These are phyloP conservation scores for Gracilaria domingensis DNA, from an alignment of 23 red algal genomes.

Conservation along the genomic window DNA sequence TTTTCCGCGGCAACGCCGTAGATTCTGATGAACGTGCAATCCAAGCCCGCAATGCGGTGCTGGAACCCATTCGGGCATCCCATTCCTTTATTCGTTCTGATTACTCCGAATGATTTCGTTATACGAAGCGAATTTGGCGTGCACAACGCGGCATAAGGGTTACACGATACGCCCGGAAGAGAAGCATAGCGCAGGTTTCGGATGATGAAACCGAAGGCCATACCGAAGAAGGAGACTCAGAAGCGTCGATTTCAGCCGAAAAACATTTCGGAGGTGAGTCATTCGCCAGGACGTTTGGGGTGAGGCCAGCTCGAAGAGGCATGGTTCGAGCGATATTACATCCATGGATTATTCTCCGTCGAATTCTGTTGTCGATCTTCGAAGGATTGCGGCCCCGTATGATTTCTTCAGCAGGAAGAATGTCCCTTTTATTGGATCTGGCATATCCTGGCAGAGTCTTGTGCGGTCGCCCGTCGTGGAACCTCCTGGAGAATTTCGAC, in stretches of 20 bases:
- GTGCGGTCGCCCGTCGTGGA: constrained; percentile 33
- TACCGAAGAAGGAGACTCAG: background rate
- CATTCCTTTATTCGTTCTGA: constrained; percentile 57
- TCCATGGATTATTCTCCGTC: constrained; percentile 39
- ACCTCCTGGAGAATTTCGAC: constrained; percentile 58
- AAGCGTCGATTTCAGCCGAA: too few relatives aligned
- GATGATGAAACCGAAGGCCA: background rate
- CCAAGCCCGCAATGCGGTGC: constrained; percentile 23
- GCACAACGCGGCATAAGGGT: constrained; percentile 65
- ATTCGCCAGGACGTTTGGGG: constrained; percentile 48
- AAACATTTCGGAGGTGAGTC: constrained; percentile 39
- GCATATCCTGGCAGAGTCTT: constrained; percentile 71
- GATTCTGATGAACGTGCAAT: constrained; percentile 24
- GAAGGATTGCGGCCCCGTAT: constrained; percentile 8
- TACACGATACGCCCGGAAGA: constrained; percentile 46
- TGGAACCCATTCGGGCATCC: constrained; percentile 30
- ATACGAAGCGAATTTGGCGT: constrained; percentile 73
- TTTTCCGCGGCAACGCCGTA: constrained; percentile 17
- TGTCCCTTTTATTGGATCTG: constrained; percentile 59
- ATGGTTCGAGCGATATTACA: background rate
- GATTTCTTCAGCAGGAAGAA: constrained; percentile 45
- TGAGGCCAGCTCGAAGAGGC: constrained; percentile 18
- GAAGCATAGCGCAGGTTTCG: background rate
- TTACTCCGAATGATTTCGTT: constrained; percentile 67
- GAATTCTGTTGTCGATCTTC: constrained; percentile 54